Base-by-base conservation (phyloP, 495 filamentous ascomycete species). In the Astrothelium macrocarpum region DNA sequence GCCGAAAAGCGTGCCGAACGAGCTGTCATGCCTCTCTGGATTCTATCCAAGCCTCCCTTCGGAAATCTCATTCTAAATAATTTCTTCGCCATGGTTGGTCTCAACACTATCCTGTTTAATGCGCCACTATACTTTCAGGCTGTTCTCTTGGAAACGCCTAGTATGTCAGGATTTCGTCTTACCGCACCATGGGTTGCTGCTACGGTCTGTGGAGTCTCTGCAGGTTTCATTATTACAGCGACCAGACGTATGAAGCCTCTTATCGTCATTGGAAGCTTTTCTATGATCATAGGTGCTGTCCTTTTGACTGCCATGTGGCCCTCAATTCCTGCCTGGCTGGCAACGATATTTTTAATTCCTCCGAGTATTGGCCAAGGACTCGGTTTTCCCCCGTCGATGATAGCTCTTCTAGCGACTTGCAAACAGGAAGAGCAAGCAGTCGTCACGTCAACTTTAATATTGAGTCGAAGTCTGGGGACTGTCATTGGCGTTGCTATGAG, bases 81-180 rank as follows among this genome's bases (percentile, higher is more conserved):
- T 71, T 84, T 84, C 73, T 84, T 90, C 65, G 82, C 79, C 1
- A 73, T 81, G 18, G 77, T 89, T 28, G 78, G 86, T 2, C 69
- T 85, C 62, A 87, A 89, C 71, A 84, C 86, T 20, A 82, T 90
- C 67, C 72, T 88, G 53, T 93, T 91, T 75, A 91, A 93, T 71
- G 81, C 86, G 59, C 89, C 88, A 0, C 76, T 93, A 25, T 93
- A 85, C 77, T 93, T 91, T 75, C 88, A 91, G 73, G 87, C 85
- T 32, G 88, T 91, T 56, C 85, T 89, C 66, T 80, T 90, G 45
- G 84, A 87, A 14, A 81, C 77, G 25, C 85, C 89, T 28, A 88
- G 88, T 10, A 78, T 78, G 20, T 90, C 89, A 0, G 89, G 89
- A 12, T 79, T 90, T 2, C 81, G 86, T 46, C 84, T 93, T 53